These are phyloP conservation scores for Trichoderma breve DNA, from an alignment of 2,329 filamentous ascomycete species.

Conservation along the genomic window DNA sequence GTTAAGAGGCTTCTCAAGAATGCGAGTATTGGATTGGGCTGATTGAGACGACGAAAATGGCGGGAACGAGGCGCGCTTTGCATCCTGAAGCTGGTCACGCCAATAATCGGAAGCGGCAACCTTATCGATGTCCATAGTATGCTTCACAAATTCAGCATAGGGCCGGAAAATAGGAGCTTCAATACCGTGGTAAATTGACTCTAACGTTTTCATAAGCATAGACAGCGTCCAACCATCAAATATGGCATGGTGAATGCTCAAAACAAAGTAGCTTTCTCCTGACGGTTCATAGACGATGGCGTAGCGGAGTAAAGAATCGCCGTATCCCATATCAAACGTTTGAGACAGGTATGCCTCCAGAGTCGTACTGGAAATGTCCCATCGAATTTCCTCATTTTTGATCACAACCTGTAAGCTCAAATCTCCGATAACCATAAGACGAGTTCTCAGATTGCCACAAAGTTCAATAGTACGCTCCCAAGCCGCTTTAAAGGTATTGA, in stretches of 20 bases:
- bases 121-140: neutral
- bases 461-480: slow-evolving; percentile 25
- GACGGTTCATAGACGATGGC: slow-evolving; percentile 17
- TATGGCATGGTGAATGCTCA: slow-evolving; percentile 25
- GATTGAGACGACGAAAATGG: neutral
- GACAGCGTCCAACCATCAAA: slow-evolving; percentile 28
- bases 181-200: neutral
- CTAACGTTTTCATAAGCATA: neutral
- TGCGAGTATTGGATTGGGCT: neutral
- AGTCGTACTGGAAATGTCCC: neutral
- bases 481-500: slow-evolving; percentile 29
- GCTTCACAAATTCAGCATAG: slow-evolving; percentile 22
- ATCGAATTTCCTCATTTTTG: neutral
- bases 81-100: neutral
- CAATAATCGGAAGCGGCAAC: neutral
- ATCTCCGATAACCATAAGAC: slow-evolving; percentile 13
- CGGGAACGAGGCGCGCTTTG: slow-evolving; percentile 16
- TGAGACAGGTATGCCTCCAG: neutral
- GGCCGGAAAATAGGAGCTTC: slow-evolving; percentile 2
- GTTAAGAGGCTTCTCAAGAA: slow-evolving; percentile 11
- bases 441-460: slow-evolving; percentile 21
- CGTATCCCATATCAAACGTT: neutral
- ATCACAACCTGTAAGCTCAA: neutral
- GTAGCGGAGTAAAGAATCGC: neutral
- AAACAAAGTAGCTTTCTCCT: slow-evolving; percentile 9